Evolutionary conservation across 352 stramenopile species (phyloP).

Genomic region (Pythium apleroticum): DNA sequence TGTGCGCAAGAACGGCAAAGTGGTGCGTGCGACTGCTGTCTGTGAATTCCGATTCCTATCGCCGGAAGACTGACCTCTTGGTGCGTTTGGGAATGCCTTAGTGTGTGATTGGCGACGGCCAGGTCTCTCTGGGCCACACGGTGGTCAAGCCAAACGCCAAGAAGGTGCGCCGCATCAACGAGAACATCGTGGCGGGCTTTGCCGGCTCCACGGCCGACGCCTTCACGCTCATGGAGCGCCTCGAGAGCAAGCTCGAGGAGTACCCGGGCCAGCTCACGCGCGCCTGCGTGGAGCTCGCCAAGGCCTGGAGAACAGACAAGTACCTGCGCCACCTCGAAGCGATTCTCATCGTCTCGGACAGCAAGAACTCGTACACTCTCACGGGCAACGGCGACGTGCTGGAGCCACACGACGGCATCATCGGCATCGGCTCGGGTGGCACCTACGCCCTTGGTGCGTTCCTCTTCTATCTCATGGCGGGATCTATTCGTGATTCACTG

Average conservation of each 20-base stretch:
- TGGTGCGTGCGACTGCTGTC: constrained; percentile 66
- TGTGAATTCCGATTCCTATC: background rate
- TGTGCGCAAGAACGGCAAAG: constrained; percentile 97
- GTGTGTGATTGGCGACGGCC: constrained; percentile 97
- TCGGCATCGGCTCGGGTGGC: constrained; percentile 93
- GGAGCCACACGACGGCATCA: constrained; percentile 95
- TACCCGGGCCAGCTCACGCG: constrained; percentile 96
- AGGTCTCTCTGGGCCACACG: constrained; percentile 95
- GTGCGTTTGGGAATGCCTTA: constrained; percentile 28
- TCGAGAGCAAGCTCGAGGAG: constrained; percentile 98
- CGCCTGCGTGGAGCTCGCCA: constrained; percentile 98
- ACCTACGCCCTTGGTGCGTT: constrained; percentile 92
- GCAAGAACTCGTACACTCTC: constrained; percentile 95
- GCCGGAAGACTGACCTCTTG: background rate
- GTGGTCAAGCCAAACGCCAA: constrained; percentile 98
- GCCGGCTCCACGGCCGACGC: constrained; percentile 97
- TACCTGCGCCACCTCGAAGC: constrained; percentile 96
- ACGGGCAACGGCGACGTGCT: constrained; percentile 98
- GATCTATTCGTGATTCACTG: background rate
- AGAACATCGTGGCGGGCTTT: constrained; percentile 96
- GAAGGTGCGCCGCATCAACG: constrained; percentile 96
- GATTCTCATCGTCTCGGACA: constrained; percentile 95
- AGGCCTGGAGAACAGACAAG: constrained; percentile 99
- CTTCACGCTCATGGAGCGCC: constrained; percentile 97
- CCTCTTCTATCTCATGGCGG: constrained; percentile 7